Conservation (phyloP, 2,329 filamentous ascomycete genomes). For the Penicillium sp. region DNA sequence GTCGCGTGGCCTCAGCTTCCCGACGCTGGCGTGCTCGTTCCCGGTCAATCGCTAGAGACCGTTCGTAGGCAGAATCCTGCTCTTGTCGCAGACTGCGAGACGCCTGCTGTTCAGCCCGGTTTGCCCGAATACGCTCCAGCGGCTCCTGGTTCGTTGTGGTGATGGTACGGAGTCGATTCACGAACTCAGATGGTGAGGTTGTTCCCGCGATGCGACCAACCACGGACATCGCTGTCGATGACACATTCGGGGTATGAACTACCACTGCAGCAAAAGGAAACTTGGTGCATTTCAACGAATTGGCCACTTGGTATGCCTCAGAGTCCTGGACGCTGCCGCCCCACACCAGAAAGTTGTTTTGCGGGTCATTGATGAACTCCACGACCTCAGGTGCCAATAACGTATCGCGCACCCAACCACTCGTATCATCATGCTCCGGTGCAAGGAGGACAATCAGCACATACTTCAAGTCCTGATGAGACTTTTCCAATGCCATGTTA, state of each 20-base stretch:
- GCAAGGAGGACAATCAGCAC: conserved; percentile 86
- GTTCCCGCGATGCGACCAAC: conserved; percentile 78
- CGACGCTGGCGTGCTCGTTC: conserved; percentile 77
- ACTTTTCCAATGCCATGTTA: conserved; percentile 85
- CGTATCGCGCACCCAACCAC: conserved; percentile 78
- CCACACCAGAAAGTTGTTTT: conserved; percentile 86
- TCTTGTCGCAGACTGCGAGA: conserved; percentile 80
- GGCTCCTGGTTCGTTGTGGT: conserved; percentile 78
- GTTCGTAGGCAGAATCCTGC: conserved; percentile 92
- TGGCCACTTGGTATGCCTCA: conserved; percentile 92
- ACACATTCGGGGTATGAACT: conserved; percentile 83
- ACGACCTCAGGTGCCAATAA: conserved; percentile 76
- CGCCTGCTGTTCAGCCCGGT: conserved; percentile 78
- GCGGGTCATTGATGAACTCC: conserved; percentile 72
- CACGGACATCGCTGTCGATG: conserved; percentile 86
- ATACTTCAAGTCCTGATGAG: conserved; percentile 90
- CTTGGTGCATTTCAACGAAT: conserved; percentile 84
- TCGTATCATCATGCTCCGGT: conserved; percentile 92
- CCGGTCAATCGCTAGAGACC: conserved; percentile 83
- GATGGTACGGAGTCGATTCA: conserved; percentile 73
- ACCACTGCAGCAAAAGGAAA: conserved; percentile 89
- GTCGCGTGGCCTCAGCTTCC: conserved; percentile 71
- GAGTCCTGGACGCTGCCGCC: conserved; percentile 90
- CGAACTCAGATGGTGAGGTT: conserved; percentile 70
- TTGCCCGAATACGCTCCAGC: conserved; percentile 73